These are phyloP conservation scores for Magnusiomyces magnusii DNA, from an alignment of 1,139 yeast species.

Conservation along the genomic window DNA sequence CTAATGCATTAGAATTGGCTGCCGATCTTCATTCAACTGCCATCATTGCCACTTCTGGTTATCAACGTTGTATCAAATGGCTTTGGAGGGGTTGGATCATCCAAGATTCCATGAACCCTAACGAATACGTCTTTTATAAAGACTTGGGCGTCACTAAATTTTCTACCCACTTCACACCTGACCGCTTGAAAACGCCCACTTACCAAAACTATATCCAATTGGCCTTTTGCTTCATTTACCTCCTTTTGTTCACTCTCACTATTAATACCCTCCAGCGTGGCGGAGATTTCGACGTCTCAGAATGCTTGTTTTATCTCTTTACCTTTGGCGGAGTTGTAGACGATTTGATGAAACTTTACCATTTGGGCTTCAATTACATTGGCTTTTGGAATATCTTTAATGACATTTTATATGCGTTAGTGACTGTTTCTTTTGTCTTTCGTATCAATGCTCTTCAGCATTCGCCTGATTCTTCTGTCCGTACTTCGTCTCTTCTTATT, in stretches of 20 bases:
- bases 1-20: constrained; percentile 72
- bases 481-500: constrained; percentile 48
- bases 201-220: constrained; percentile 74
- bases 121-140: constrained; percentile 52
- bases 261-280: constrained; percentile 43
- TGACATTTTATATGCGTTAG: constrained; percentile 54
- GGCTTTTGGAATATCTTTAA: constrained; percentile 80
- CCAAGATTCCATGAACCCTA: constrained; percentile 65
- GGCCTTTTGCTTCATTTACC: constrained; percentile 55
- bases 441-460: constrained; percentile 45
- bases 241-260: constrained; percentile 55
- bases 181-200: constrained; percentile 72
- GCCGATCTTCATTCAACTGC: constrained; percentile 78
- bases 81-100: constrained; percentile 91
- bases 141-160: constrained; percentile 52
- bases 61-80: constrained; percentile 83
- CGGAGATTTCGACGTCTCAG: constrained; percentile 40
- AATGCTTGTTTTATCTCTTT: constrained; percentile 53
- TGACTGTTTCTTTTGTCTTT: constrained; percentile 47
- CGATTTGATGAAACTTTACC: constrained; percentile 63
- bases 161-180: constrained; percentile 69
- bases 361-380: constrained; percentile 63
- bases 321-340: constrained; percentile 61
- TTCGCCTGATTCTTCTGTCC: constrained; percentile 17
- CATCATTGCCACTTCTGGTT: constrained; percentile 72